Evolutionary conservation across 495 filamentous ascomycete species (phyloP).

Genomic region (Penicillium subrubescens): DNA sequence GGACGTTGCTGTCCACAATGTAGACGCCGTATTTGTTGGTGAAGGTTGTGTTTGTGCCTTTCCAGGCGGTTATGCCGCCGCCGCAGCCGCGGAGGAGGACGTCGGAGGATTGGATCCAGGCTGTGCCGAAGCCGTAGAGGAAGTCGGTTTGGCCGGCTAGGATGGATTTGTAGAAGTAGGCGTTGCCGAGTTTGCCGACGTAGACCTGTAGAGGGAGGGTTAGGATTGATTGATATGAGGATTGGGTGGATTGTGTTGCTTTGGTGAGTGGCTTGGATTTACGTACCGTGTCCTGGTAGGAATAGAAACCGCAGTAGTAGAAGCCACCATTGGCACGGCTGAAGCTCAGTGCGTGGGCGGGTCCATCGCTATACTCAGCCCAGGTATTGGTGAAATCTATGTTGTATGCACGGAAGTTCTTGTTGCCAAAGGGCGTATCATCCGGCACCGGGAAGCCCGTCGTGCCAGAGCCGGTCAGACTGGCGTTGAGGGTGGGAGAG

Average conservation of each 20-base stretch:
- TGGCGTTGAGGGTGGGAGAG: conserved; percentile 57
- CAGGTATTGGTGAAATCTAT: conserved; percentile 61
- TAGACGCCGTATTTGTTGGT: conserved; percentile 65
- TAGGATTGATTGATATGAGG: neutral
- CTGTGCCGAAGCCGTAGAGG: conserved; percentile 57
- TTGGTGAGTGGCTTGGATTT: neutral
- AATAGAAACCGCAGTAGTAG: conserved; percentile 59
- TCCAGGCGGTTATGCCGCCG: conserved; percentile 67
- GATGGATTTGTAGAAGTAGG: conserved; percentile 56
- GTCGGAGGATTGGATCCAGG: conserved; percentile 46
- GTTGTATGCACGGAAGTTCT: conserved; percentile 61
- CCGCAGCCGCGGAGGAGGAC: conserved; percentile 57
- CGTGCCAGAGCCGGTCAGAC: conserved; percentile 56
- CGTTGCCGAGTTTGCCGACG: conserved; percentile 61
- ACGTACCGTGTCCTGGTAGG: conserved; percentile 60
- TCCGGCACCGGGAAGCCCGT: conserved; percentile 57
- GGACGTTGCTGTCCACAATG: conserved; percentile 51
- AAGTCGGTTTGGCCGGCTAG: conserved; percentile 65
- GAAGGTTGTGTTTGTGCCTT: conserved; percentile 64
- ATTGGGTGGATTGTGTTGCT: neutral
- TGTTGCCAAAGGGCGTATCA: conserved; percentile 59
- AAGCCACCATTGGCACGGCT: conserved; percentile 61
- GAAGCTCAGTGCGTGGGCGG: conserved; percentile 56
- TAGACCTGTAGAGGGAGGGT: conserved; percentile 45
- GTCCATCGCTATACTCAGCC: conserved; percentile 52